A percentile compares a stretch with the other conserved stretches of the same genome.
Evolutionary conservation across 1,139 yeast genomes (phyloP).

Genomic region (Taphrina communis): DNA sequence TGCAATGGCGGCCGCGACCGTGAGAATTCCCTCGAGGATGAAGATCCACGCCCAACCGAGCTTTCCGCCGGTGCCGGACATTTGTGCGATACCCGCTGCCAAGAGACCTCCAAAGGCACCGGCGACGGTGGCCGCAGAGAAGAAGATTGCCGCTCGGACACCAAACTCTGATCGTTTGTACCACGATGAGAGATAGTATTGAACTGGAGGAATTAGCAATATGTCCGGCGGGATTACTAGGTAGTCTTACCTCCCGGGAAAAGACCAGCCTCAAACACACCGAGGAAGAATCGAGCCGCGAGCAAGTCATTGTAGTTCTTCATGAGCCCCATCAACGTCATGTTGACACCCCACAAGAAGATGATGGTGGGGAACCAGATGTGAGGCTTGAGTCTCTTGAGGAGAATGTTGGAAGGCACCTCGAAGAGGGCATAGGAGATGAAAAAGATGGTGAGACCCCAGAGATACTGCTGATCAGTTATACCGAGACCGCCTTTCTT

Average conservation of each 20-base stretch:
- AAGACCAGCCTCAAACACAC: conserved; percentile 84
- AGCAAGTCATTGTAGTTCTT: conserved; percentile 64
- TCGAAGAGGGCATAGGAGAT: conserved; percentile 74
- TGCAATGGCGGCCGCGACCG: conserved; percentile 67
- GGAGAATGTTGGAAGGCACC: conserved; percentile 66
- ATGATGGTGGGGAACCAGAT: conserved; percentile 51
- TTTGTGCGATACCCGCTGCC: conserved; percentile 83
- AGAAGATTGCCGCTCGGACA: conserved; percentile 81
- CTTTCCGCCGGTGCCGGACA: conserved; percentile 72
- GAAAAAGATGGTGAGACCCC: conserved; percentile 69
- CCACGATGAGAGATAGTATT: conserved; percentile 82
- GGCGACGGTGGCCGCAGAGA: conserved; percentile 82
- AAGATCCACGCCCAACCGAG: conserved; percentile 92
- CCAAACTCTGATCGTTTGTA: conserved; percentile 81
- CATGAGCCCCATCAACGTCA: conserved; percentile 63
- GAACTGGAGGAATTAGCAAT: conserved; percentile 53
- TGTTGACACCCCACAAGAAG: conserved; percentile 54
- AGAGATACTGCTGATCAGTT: conserved; percentile 61
- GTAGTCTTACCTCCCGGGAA: conserved; percentile 75
- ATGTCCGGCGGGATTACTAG: not conserved
- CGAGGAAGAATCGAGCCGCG: conserved; percentile 73
- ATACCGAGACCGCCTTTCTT: conserved; percentile 55
- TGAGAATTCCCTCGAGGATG: conserved; percentile 73
- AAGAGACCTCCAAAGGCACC: conserved; percentile 87
- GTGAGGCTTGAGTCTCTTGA: conserved; percentile 64